Base-by-base conservation (phyloP, 2,329 filamentous ascomycete species). In the Colletotrichum godetiae region DNA sequence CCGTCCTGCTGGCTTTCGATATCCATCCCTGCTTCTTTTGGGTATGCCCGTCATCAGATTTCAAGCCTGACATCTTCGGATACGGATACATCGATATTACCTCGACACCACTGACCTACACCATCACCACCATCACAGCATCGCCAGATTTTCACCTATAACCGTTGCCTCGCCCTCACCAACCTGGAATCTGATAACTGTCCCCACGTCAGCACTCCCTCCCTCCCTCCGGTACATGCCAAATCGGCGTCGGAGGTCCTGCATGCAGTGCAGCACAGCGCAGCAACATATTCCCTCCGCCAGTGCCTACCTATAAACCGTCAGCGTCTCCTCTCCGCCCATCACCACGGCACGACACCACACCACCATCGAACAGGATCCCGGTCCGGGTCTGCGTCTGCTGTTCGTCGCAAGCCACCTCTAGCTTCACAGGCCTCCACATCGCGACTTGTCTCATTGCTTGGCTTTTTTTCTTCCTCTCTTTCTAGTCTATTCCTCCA, bases 321-420 rank as follows among this genome's bases (percentile, higher is more conserved):
- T 12, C 33, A 15, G n/a, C 67, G n/a, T 60, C 22, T 70, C 27
- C 70, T 10, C 67, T 70, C 60, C 60, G 37, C 33, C 42, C 70
- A 31, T 71, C 67, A 60, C 33, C 60, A 37, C 55, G 22, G 60
- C 66, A 60, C 67, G 59, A 58, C 59, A 73, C 70, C 66, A 64
- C 35, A 64, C 55, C 70, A 70, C 35, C 58, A 69, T 55, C 59
- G 49, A 72, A 59, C 64, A 73, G 65, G 55, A 73, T 73, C 70
- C 70, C 60, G 60, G 70, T 65, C 46, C 59, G 52, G 24, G 58
- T 33, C 63, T 71, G 67, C 57, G 58, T 58, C 58, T 68, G 24
- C 64, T 72, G 69, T 66, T 46, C 53, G 24, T 59, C 53, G 33
- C 69, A 59, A 68, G 65, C 58, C 64, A 27, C 69, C 65, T 31